Evolutionary conservation across 371 early-diverging fungal genomes (phyloP).

Genomic region (Apophysomyces trapeziformis): DNA sequence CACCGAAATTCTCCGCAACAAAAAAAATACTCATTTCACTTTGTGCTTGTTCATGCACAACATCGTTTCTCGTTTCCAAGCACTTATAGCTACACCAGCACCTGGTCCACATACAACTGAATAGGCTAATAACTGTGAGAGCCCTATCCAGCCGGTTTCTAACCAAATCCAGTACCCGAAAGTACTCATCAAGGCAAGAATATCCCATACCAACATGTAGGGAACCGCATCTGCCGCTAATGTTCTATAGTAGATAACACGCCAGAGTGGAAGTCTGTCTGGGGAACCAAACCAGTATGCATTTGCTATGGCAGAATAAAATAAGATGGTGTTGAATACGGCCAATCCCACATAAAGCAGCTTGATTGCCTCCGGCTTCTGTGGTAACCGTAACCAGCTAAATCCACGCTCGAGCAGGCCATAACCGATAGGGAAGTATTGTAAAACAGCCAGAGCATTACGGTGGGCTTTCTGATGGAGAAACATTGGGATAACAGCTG

Average conservation of each 20-base stretch:
- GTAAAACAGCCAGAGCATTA: not conserved
- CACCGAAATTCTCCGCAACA: no score
- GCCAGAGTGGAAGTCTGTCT: not conserved
- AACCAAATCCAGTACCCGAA: constrained; percentile 12
- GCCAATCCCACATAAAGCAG: constrained; percentile 3
- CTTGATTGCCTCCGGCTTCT: not conserved
- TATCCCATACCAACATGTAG: constrained; percentile 13
- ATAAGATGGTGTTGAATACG: not conserved
- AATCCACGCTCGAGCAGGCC: not conserved
- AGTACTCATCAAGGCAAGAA: not conserved
- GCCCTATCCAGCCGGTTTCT: not conserved
- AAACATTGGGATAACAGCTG: not conserved
- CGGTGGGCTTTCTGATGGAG: not conserved
- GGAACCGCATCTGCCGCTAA: constrained; percentile 3
- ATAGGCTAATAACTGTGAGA: not conserved
- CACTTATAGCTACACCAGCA: constrained; percentile 1
- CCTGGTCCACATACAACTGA: not conserved
- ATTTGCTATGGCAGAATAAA: not conserved
- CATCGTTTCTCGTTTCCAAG: constrained; percentile 7
- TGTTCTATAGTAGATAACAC: not conserved
- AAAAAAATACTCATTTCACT: not conserved
- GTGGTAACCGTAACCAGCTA: not conserved
- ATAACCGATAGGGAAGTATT: not conserved
- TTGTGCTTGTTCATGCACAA: not conserved
- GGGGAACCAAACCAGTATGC: not conserved